Conservation (phyloP, 176 grass and related monocot species). For the Bolboschoenus planiculmis region DNA sequence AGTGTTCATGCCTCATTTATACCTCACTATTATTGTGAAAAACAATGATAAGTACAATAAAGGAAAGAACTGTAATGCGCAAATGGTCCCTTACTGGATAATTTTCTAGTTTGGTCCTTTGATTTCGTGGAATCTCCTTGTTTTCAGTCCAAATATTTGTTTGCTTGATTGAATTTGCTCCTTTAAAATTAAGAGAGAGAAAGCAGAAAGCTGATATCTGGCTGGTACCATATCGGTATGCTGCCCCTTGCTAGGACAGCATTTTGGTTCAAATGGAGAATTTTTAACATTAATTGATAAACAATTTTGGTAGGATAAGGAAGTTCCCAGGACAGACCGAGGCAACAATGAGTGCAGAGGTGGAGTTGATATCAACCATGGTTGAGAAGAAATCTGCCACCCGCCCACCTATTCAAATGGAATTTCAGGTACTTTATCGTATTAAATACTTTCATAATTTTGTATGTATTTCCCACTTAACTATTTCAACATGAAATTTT, state of each 20-base stretch:
- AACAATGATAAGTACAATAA: not conserved
- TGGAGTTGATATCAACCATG: slow-evolving; percentile 98
- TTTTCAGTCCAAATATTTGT: not conserved
- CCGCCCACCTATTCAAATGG: slow-evolving; percentile 95
- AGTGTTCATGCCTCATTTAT: not conserved
- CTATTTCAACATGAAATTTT: not conserved
- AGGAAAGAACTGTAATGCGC: not conserved
- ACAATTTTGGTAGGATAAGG: slow-evolving; percentile 57
- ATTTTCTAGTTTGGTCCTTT: not conserved
- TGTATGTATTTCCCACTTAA: not conserved
- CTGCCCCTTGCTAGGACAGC: not conserved
- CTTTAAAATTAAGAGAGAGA: not conserved
- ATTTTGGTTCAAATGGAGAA: not conserved
- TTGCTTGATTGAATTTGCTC: not conserved
- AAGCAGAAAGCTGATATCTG: not conserved
- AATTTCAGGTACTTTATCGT: slow-evolving; percentile 67
- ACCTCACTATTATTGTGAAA: not conserved
- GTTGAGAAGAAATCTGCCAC: slow-evolving; percentile 91
- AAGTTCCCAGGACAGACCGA: slow-evolving; percentile 99
- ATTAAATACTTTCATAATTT: not conserved
- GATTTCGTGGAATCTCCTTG: not conserved
- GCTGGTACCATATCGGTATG: not conserved
- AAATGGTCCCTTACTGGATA: not conserved
- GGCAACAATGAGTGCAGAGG: slow-evolving; percentile 94
- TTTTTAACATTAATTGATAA: not conserved